Evolutionary conservation across 1,139 yeast genomes (phyloP), one percentile per base, ranked within the genome.

Genomic region (Debaryomyces fabryi): DNA sequence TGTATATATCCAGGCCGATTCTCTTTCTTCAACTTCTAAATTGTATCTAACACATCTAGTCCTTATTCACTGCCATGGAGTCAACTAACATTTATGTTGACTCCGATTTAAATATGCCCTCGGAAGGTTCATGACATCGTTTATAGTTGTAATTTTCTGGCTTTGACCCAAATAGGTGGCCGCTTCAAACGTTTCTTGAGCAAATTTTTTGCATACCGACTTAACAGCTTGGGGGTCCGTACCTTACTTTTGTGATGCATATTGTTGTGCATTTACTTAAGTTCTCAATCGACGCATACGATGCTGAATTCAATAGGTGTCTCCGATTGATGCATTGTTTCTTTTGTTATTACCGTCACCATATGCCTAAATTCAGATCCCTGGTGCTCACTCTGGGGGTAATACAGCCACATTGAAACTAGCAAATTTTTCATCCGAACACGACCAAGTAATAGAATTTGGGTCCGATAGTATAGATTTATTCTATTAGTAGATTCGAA

Each of bases 321-420:
- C 24, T 40, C 43, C 43, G 43, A 40, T 30, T 30, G 43, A 30
- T 40, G 43, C 43, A 40, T 40, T 40, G 43, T 40, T 21, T n/a
- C 13, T 39, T 21, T 12, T 18, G 18, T 24, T 13, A 8, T 5
- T 16, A 21, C 12, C 34, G 21, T 39, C 42, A 25, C 34, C 25
- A 30, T 20, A 27, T 13, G 34, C 37, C 30, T 39, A 29, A 39
- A 18, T 40, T 40, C 43, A 37, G 43, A 40, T 40, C 43, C 42
- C 43, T 40, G 43, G 37, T 20, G 27, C 32, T 30, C 25, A 35
- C 30, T 40, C 43, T 40, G 43, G 43, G 43, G 43, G 36, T 40
- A 30, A 40, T 40, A 40, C 43, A 40, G 43, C 43, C 43, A 30
- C 43, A 30, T 40, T 30, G 15, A 30, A 18, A 40, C 7, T 20